Base-by-base conservation (phyloP, 2,329 filamentous ascomycete genomes). In the Fusarium verticillioides region DNA sequence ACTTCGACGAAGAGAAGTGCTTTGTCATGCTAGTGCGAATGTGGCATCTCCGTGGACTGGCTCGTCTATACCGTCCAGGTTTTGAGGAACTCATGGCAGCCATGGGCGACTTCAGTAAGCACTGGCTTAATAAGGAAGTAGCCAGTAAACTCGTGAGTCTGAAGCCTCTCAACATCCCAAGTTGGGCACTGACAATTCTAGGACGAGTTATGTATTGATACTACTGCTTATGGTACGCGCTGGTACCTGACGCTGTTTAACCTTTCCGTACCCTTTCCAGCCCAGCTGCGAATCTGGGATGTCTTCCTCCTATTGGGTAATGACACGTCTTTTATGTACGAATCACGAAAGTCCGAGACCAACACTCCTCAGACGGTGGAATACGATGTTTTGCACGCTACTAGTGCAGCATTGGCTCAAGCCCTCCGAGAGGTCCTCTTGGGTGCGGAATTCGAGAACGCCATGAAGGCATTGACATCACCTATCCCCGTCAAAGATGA, bases 231-330 rank as follows among this genome's bases (percentile, higher is more conserved):
- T 80, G 96, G 95, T 37, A 98, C 96, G 8, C 89, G 95, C 59
- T 99, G 96, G 96, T 99, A 99, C 80, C 87, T 99, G 58, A 99
- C 96, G 4, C 87, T 99, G 13, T 99, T 99, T 87, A 98, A 98
- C 83, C 93, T 98, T 79, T 97, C 94, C 21, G 94, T 99, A 58
- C 96, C 96, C 0, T 99, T 98, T 78, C 89, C 94, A 0, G 95
- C 96, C 7, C 96, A 98, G 82, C 90, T 99, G 40, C 93, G 96
- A 54, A 93, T 99, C 21, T 99, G 96, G 96, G 96, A 99, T 79
- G 93, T 98, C 3, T 98, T 98, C 83, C 94, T 99, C 89, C 90
- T 99, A 19, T 89, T 98, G 18, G 96, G 96, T 8, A 74, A 79
- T 46, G 72, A 66, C 10, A 39, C 65, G 28, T 42, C 65, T 53